Conservation (phyloP, 257 asterid species). For the Solanum acaule region DNA sequence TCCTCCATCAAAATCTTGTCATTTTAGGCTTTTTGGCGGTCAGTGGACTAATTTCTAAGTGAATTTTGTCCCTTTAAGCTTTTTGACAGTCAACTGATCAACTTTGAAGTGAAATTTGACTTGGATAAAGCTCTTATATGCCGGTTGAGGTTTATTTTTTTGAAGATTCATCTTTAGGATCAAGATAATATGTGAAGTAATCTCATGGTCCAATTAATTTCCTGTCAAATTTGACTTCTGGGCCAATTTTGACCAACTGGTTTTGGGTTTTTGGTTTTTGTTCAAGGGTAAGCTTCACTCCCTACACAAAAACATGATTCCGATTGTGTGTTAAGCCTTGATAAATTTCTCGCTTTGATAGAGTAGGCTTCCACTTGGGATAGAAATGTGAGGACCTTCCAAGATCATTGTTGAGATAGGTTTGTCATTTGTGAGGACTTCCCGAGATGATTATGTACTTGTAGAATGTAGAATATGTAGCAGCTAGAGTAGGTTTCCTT, state of each 20-base stretch:
- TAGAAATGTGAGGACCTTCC: background rate
- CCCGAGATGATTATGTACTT: background rate
- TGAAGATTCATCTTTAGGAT: background rate
- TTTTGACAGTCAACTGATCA: background rate
- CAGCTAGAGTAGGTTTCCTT: background rate
- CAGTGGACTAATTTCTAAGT: background rate
- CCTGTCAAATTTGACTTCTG: background rate
- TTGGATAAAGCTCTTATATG: background rate
- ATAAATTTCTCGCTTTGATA: background rate
- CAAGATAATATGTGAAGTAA: background rate
- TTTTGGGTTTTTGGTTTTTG: background rate
- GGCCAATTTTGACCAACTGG: background rate
- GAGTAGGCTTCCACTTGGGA: background rate
- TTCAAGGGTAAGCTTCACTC: background rate
- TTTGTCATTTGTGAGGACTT: background rate
- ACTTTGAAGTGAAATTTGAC: background rate
- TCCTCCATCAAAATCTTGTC: background rate
- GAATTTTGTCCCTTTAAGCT: background rate
- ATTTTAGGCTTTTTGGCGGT: background rate
- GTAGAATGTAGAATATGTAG: background rate
- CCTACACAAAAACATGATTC: background rate
- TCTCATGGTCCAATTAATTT: background rate
- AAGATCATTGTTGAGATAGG: background rate
- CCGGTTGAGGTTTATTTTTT: background rate
- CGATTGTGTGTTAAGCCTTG: background rate